Conservation (phyloP, 2,329 filamentous ascomycete species). For the Leptographium radiaticola region DNA sequence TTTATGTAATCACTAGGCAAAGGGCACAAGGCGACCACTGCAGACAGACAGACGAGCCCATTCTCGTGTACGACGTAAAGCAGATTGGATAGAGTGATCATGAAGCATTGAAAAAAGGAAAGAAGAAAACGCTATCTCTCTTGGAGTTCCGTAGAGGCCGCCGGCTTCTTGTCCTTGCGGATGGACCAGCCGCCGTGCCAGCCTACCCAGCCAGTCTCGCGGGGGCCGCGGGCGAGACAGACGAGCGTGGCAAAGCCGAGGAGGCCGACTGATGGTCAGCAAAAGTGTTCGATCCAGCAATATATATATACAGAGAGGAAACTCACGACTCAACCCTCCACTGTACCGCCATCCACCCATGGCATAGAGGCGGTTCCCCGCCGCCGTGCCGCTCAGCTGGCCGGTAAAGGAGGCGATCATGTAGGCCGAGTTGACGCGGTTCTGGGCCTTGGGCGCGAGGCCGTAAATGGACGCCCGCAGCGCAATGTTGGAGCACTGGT, state of each 20-base stretch:
- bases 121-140: too few species aligned
- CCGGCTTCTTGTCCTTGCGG: neutral
- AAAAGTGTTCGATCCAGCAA: too few species aligned
- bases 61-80: too few species aligned
- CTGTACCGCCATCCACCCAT: conserved; percentile 37
- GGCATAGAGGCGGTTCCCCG: conserved; percentile 40
- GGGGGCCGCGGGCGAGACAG: conserved; percentile 24
- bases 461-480: conserved; percentile 58
- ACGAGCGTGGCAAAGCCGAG: conserved; percentile 23
- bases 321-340: conserved; percentile 26
- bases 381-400: conserved; percentile 57
- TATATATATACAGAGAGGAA: too few species aligned
- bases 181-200: conserved; percentile 28
- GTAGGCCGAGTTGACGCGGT: conserved; percentile 69
- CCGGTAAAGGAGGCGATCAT: conserved; percentile 67
- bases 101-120: too few species aligned
- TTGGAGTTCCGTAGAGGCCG: neutral
- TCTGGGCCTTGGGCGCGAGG: conserved; percentile 58
- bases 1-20: too few species aligned
- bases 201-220: conserved; percentile 27
- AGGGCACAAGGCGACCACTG: too few species aligned
- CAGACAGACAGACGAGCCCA: too few species aligned
- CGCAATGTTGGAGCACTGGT: conserved; percentile 61
- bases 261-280: conserved; percentile 19
- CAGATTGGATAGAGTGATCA: too few species aligned